Evolutionary conservation across 2,329 filamentous ascomycete genomes (phyloP), one percentile per base, ranked within the genome.

Genomic region (Fusarium praegraminearum): DNA sequence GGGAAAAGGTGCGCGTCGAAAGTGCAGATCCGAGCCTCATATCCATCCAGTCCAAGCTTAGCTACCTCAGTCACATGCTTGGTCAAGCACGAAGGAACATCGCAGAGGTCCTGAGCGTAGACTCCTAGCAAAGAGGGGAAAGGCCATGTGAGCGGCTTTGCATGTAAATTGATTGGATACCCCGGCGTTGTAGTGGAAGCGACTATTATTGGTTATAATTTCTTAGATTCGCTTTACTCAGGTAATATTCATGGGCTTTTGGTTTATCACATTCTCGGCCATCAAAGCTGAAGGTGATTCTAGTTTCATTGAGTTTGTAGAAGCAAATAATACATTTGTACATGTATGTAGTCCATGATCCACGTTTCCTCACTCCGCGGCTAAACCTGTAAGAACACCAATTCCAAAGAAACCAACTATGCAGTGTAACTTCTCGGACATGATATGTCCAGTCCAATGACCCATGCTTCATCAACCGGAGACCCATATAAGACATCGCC

Each of bases 1-100:
- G 91, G 71, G 95, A 98, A 78, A 98, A 98, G 82, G 88, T 97
- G 7, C 86, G 92, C 41, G 91, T 98, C 3, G 94, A 97, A 79
- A 95, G 89, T 74, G 93, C 94, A 57, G 94, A 98, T 78, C 95
- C 95, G 2, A 94, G 90, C 73, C 78, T 98, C 69, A 90, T 98
- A 78, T 91, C 92, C 36, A 84, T 96, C 35, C 91, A 93, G 78
- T 91, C 93, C 7, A 98, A 98, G 80, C 83, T 98, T 71, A 89
- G 86, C 32, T 93, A 92, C 7, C 81, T 98, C 60, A 90, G 91
- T 67, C 88, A 94, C 73, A 90, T 90, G 65, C 84, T 97, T 22
- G 83, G 85, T 60, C 83, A 92, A 67, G 90, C 91, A 69, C 86
- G 92, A 72, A 84, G 87, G 57, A 94, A 94, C 15, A 80, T 98